A percentile compares a stretch with the other conserved stretches of the same genome.
Evolutionary conservation across 139 green algal species (phyloP).

Genomic region (Picochlorum sp.): DNA sequence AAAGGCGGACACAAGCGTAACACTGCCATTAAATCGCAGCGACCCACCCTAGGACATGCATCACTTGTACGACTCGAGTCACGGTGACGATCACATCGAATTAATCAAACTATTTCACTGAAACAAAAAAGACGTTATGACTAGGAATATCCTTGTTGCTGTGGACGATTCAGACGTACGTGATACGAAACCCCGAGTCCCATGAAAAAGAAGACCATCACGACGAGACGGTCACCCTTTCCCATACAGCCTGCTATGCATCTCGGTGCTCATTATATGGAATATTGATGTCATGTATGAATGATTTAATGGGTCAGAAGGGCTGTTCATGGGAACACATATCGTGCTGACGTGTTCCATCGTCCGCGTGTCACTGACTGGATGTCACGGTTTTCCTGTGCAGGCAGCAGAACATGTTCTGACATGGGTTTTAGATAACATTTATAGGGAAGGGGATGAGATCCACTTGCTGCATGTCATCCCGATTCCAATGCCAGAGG

Average conservation of each 20-base stretch:
- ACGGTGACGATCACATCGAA: no score
- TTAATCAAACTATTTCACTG: no score
- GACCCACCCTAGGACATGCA: no score
- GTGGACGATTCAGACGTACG: conserved; percentile 31
- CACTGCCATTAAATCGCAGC: no score
- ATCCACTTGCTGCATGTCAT: conserved; percentile 36
- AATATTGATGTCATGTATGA: no score
- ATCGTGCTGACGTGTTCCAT: not conserved
- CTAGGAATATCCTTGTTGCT: conserved; percentile 24
- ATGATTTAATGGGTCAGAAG: no score
- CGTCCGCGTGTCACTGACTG: not conserved
- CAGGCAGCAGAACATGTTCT: conserved; percentile 26
- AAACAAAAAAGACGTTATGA: not conserved
- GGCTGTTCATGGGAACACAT: not conserved
- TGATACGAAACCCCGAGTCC: not conserved
- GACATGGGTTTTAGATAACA: conserved; percentile 27
- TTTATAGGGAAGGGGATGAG: conserved; percentile 27
- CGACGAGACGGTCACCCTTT: not conserved
- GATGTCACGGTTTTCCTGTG: not conserved
- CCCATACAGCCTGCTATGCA: not conserved
- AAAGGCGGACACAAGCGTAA: no score
- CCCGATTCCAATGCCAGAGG: conserved; percentile 16
- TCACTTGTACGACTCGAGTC: no score
- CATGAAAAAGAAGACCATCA: not conserved
- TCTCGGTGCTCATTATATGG: no score